Evolutionary conservation across 441 rosid genomes (phyloP).

Genomic region (Bocquillonia castaneifolia): DNA sequence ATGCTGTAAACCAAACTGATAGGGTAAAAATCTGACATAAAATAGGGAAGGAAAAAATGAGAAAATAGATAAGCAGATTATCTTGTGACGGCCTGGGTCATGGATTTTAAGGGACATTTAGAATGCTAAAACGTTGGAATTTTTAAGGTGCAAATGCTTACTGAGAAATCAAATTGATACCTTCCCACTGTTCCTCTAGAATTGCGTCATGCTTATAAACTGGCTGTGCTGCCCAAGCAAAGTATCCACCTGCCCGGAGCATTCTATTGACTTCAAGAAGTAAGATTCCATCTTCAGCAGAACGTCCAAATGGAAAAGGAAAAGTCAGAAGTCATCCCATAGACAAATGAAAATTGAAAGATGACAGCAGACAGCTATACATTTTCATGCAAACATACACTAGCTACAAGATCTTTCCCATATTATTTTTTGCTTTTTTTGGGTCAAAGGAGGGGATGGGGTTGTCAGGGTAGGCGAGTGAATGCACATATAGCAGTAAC

Average conservation of each 20-base stretch:
- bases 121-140: conserved; percentile 4
- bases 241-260: conserved; percentile 93
- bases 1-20: background rate
- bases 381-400: background rate
- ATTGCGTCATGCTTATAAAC: conserved; percentile 87
- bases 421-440: too few species aligned
- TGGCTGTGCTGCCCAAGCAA: conserved; percentile 99
- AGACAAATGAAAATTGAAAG: background rate
- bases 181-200: conserved; percentile 93
- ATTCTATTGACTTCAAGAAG: conserved; percentile 94
- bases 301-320: conserved; percentile 16
- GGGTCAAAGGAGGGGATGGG: too few species aligned
- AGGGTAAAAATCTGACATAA: background rate
- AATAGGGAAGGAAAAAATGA: background rate
- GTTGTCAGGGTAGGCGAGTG: too few species aligned
- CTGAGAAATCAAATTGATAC: conserved; percentile 32
- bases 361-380: background rate
- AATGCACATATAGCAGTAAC: too few species aligned
- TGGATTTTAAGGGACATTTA: background rate
- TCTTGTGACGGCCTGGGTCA: background rate
- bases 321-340: conserved; percentile 25
- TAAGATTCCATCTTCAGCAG: conserved; percentile 79
- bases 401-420: background rate
- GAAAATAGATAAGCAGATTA: background rate
- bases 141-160: conserved; percentile 7